Base-by-base conservation (phyloP, 768 basidiomycete species). In the Russula lepida region DNA sequence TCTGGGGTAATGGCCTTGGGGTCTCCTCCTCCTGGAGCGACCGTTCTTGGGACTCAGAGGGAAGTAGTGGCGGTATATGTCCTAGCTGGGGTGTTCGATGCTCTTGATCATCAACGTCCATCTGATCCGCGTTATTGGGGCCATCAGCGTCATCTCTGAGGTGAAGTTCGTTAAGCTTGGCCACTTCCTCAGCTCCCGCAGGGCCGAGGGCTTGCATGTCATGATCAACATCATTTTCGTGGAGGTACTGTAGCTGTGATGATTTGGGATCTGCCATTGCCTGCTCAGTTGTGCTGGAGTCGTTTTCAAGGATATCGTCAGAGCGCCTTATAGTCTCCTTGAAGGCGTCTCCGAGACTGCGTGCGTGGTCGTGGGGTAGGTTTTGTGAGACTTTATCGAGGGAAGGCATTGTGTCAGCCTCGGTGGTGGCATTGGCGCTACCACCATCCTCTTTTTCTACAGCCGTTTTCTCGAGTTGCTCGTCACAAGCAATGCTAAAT, bases 181-280 rank as follows among this genome's bases (percentile, higher is more conserved):
- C 86, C 12, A 83, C 81, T 70, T 94, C 84, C 66, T 95, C 92
- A 46, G 91, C 85, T 11, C 81, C 84, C 3, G 95, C 87, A 1
- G 92, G 84, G 6, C 92, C 95, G 23, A 98, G 80, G 1, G 94
- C 92, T 72, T 95, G 92, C 83, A 89, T 89, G 35, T 86, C 82
- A 57, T 86, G 75, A 62, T 82, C 83, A 30, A 74, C 77, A 51
- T 88, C 85, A 41, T 85, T 85, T 2, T 88, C 81, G 58, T 79
- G 79, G 43, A 89, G 74, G 72, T 95, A 92, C 71, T 97, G 91
- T 15, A 97, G 71, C 65, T 84, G 82, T 8, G 80, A 74, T 2
- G 75, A 68, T 17, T 73, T 71, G n/a, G 71, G 68, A 43, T 78
- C 74, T 54, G 71, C 73, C 3, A 73, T 70, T 32, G 71, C 63